Evolutionary conservation across 768 basidiomycete species (phyloP).

Genomic region (Mycena filopes): DNA sequence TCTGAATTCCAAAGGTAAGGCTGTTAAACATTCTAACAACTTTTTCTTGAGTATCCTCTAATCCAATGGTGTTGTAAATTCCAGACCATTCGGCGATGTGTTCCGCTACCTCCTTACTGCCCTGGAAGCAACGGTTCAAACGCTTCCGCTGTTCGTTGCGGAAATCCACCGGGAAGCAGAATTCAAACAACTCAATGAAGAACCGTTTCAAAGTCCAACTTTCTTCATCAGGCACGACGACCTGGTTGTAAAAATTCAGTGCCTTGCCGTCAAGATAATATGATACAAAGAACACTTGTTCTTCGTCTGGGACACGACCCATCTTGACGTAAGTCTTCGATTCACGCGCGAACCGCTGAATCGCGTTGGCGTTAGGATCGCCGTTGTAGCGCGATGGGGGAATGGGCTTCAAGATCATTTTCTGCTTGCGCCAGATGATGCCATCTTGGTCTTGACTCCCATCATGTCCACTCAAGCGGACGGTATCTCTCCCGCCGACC

Average conservation of each 20-base stretch:
- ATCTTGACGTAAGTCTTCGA: constrained; percentile 34
- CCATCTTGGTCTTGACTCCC: too few relatives aligned
- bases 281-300: constrained; percentile 35
- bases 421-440: constrained; percentile 11
- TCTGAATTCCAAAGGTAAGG: constrained; percentile 29
- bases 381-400: constrained; percentile 41
- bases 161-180: constrained; percentile 48
- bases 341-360: constrained; percentile 41
- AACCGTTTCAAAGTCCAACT: constrained; percentile 41
- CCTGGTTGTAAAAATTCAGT: constrained; percentile 39
- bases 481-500: background rate
- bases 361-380: constrained; percentile 28
- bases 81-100: constrained; percentile 40
- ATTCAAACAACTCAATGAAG: constrained; percentile 46
- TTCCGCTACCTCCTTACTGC: constrained; percentile 26
- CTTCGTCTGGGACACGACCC: constrained; percentile 22
- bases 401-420: constrained; percentile 36
- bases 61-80: constrained; percentile 35
- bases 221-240: constrained; percentile 32
- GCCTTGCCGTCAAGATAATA: constrained; percentile 44
- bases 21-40: constrained; percentile 41
- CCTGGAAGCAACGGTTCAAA: constrained; percentile 3
- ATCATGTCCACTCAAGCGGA: background rate
- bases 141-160: constrained; percentile 5
- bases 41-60: constrained; percentile 30